Percentiles rank a stretch among this genome's conserved stretches.
phyloP scores from a whole-genome alignment of 2,329 filamentous ascomycete genomes.

The Penicillium verrucosum region DNA sequence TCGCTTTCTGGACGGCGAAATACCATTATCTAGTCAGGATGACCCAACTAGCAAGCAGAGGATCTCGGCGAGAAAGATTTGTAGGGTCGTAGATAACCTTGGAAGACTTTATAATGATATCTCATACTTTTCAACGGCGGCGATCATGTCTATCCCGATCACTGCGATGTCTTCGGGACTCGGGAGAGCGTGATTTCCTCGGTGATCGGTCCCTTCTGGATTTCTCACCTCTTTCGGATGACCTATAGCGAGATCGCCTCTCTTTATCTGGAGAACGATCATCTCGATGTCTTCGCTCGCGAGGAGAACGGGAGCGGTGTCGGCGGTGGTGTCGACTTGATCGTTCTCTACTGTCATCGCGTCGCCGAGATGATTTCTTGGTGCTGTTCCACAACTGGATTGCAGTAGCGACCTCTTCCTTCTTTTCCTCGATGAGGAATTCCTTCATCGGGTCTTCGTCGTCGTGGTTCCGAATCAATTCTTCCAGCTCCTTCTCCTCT shows the following conservation, averaged over 20 bases:
- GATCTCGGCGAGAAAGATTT: not conserved
- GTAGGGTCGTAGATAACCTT: not conserved
- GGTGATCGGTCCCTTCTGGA: constrained; percentile 28
- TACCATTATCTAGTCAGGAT: not conserved
- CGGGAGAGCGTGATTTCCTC: constrained; percentile 30
- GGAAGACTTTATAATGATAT: not conserved
- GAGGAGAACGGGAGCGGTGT: constrained; percentile 40
- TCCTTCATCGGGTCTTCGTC: constrained; percentile 98
- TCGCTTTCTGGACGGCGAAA: not conserved
- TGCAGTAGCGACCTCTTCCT: constrained; percentile 76
- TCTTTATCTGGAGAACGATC: constrained; percentile 28
- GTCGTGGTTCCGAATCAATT: constrained; percentile 75
- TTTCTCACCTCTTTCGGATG: constrained; percentile 28
- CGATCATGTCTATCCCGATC: constrained; percentile 33
- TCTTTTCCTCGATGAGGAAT: constrained; percentile 85
- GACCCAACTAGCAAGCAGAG: not conserved
- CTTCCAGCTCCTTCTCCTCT: constrained; percentile 76
- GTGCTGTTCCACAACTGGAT: constrained; percentile 54
- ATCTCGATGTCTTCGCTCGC: constrained; percentile 31
- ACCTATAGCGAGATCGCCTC: constrained; percentile 24
- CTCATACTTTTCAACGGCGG: constrained; percentile 22
- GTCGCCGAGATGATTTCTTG: constrained; percentile 41
- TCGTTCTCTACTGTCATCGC: constrained; percentile 37
- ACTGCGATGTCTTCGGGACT: constrained; percentile 23
- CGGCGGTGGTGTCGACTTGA: constrained; percentile 44